phyloP scores from a whole-genome alignment of 495 filamentous ascomycete species.

The Penicillium bialowiezense region DNA sequence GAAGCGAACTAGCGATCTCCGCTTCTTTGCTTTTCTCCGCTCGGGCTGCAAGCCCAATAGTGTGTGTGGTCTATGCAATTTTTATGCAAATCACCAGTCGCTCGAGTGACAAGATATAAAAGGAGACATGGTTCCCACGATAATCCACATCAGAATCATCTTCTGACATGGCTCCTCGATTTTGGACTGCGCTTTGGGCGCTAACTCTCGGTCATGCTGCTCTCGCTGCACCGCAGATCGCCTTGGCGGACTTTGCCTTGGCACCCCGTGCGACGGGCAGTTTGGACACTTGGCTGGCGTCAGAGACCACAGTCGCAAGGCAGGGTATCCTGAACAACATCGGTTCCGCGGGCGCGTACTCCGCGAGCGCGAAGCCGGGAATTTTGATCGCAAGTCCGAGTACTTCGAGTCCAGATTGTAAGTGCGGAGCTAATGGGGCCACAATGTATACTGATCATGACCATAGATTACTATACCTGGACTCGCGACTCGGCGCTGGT shows the following conservation, averaged over 20 bases:
- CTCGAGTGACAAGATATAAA: background rate
- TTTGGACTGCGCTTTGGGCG: constrained; percentile 27
- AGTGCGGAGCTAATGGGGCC: constrained; percentile 32
- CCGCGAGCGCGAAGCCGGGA: constrained; percentile 45
- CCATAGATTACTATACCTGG: constrained; percentile 58
- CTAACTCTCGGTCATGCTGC: constrained; percentile 19
- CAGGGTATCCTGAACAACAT: constrained; percentile 59
- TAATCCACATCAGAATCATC: background rate
- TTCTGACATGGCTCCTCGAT: constrained; percentile 18
- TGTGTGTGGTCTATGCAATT: background rate
- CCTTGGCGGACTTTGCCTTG: constrained; percentile 11
- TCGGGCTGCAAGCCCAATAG: background rate
- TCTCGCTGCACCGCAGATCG: constrained; percentile 17
- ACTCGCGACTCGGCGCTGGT: constrained; percentile 68
- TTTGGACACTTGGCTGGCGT: constrained; percentile 50
- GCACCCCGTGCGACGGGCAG: constrained; percentile 17
- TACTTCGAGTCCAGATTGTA: constrained; percentile 58
- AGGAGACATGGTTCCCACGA: background rate
- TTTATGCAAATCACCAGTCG: background rate
- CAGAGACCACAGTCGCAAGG: constrained; percentile 49
- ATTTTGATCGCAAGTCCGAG: constrained; percentile 62
- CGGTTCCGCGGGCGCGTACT: constrained; percentile 49
- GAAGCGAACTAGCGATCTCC: constrained; percentile 3
- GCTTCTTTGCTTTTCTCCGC: constrained; percentile 3
- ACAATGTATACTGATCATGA: constrained; percentile 14